These are phyloP conservation scores for Thalia dealbata DNA, from an alignment of 176 grass and related monocot species.

Conservation along the genomic window DNA sequence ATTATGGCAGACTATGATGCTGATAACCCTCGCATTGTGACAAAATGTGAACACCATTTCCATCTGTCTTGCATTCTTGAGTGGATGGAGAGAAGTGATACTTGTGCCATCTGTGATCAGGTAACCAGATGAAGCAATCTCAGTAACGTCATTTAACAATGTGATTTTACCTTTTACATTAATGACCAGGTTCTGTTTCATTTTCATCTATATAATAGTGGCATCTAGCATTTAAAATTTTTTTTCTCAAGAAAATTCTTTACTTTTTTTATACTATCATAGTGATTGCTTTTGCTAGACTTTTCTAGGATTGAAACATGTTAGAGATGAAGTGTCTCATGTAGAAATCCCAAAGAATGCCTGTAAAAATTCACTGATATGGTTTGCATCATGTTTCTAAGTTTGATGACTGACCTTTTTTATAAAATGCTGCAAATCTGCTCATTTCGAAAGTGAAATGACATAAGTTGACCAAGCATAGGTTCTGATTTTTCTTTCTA, in stretches of 20 bases:
- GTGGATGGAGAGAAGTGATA: constrained; percentile 86
- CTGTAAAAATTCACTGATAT: neutral
- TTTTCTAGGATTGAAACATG: neutral
- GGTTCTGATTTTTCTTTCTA: neutral
- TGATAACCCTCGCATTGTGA: constrained; percentile 66
- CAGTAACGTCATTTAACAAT: neutral
- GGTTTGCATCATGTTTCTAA: neutral
- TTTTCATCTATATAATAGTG: neutral
- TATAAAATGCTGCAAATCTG: too few species aligned
- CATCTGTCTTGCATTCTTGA: constrained; percentile 86
- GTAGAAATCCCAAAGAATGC: neutral
- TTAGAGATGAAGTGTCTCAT: neutral
- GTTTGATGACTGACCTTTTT: neutral
- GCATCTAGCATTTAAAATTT: neutral
- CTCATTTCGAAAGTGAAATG: neutral
- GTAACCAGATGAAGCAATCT: constrained; percentile 20
- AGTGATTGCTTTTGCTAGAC: neutral
- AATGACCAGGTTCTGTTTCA: neutral
- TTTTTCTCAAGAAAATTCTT: neutral
- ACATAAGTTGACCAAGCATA: neutral
- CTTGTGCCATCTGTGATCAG: constrained; percentile 83
- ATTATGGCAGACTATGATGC: constrained; percentile 58
- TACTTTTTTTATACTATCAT: neutral
- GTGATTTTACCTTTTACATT: neutral
- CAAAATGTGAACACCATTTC: constrained; percentile 81